A percentile compares a stretch with the other conserved stretches of the same genome.
These are phyloP conservation scores for Curvularia hawaiiensis DNA, from an alignment of 2,329 filamentous ascomycete species.

Conservation along the genomic window DNA sequence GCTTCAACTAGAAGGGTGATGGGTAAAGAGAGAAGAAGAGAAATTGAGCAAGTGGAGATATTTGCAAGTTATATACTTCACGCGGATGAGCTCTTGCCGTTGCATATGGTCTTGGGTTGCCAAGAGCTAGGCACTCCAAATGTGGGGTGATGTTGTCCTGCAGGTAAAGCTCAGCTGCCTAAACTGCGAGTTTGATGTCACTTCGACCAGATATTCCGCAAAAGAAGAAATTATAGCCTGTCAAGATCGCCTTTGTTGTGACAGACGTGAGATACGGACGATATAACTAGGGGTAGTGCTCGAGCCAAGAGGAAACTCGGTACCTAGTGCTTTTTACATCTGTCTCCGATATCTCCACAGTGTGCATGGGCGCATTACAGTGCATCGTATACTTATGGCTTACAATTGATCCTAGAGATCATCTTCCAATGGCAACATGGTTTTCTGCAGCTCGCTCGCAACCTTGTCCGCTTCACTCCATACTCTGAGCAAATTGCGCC, in stretches of 20 bases:
- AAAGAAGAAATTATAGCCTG: background rate
- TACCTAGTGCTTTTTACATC: background rate
- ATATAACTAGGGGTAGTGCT: background rate
- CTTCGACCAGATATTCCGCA: background rate
- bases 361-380: background rate
- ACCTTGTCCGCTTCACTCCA: constrained; percentile 81
- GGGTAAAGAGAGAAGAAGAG: background rate
- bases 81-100: background rate
- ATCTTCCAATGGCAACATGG: constrained; percentile 52
- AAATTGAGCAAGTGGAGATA: background rate
- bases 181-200: constrained; percentile 1
- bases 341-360: background rate
- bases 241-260: background rate
- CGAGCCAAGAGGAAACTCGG: background rate
- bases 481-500: constrained; percentile 81
- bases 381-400: background rate
- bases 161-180: constrained; percentile 11
- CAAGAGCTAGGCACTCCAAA: constrained; percentile 25
- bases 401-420: constrained; percentile 14
- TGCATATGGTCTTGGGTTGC: constrained; percentile 12
- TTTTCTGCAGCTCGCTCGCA: constrained; percentile 66
- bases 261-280: background rate
- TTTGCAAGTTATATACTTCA: constrained; percentile 8
- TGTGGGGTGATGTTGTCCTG: constrained; percentile 27
- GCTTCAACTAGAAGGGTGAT: background rate